Evolutionary conservation across 2,329 filamentous ascomycete species (phyloP).

Genomic region (Cytospora schulzeri): DNA sequence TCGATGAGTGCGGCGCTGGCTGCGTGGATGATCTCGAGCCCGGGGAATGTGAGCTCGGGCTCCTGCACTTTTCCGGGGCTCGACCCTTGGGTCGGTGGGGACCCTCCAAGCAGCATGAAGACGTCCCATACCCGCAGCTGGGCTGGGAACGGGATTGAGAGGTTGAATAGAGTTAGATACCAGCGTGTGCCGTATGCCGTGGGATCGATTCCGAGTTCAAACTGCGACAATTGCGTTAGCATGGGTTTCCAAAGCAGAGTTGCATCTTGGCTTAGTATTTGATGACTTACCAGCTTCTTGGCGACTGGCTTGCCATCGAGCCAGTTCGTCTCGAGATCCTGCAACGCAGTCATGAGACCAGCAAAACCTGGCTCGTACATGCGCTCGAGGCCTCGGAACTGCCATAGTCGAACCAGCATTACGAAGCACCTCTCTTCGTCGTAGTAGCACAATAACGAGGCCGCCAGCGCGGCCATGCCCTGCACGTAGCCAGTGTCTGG

Average conservation of each 20-base stretch:
- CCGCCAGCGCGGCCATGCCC: slow-evolving; percentile 92
- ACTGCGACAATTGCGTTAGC: slow-evolving; percentile 46
- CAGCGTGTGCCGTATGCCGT: slow-evolving; percentile 96
- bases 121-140: slow-evolving; percentile 97
- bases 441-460: slow-evolving; percentile 93
- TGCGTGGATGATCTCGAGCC: slow-evolving; percentile 87
- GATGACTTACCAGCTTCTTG: slow-evolving; percentile 70
- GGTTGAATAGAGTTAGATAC: slow-evolving; percentile 97
- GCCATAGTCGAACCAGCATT: slow-evolving; percentile 95
- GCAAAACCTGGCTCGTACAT: slow-evolving; percentile 84
- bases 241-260: background rate
- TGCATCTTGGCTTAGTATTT: background rate
- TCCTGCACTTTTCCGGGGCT: slow-evolving; percentile 18
- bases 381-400: slow-evolving; percentile 79
- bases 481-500: slow-evolving; percentile 94
- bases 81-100: slow-evolving; percentile 44
- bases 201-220: slow-evolving; percentile 76
- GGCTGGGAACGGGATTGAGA: slow-evolving; percentile 90
- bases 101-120: slow-evolving; percentile 89
- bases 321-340: slow-evolving; percentile 86
- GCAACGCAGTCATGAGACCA: slow-evolving; percentile 82
- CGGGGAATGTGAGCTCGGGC: slow-evolving; percentile 36
- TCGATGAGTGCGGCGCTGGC: slow-evolving; percentile 88
- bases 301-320: slow-evolving; percentile 76
- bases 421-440: slow-evolving; percentile 94